These are phyloP conservation scores for Colletotrichum paranaense DNA, from an alignment of 2,329 filamentous ascomycete species.

Conservation along the genomic window DNA sequence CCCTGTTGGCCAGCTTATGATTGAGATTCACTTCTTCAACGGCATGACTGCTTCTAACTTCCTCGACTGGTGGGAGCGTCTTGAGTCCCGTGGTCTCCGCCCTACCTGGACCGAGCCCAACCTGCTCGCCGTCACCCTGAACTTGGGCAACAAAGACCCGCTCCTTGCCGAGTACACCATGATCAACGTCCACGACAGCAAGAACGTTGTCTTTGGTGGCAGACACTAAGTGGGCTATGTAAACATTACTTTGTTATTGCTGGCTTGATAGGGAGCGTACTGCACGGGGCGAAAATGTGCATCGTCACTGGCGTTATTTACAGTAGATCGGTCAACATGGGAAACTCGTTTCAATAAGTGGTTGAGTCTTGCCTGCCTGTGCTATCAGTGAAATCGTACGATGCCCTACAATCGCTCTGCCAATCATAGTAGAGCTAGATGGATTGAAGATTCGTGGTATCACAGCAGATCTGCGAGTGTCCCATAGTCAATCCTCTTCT, in stretches of 20 bases:
- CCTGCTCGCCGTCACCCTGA: slow-evolving; percentile 37
- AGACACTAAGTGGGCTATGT: not conserved
- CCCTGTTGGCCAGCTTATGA: slow-evolving; percentile 38
- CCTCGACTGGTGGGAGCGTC: slow-evolving; percentile 40
- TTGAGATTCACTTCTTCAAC: slow-evolving; percentile 37
- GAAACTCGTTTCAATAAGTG: not conserved
- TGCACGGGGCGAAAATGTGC: not conserved
- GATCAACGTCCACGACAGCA: slow-evolving; percentile 38
- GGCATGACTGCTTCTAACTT: slow-evolving; percentile 28
- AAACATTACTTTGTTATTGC: not conserved
- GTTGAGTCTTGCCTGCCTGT: not conserved
- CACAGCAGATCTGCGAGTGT: not conserved
- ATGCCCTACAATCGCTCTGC: not conserved
- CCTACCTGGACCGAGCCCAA: slow-evolving; percentile 41
- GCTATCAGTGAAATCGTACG: not conserved
- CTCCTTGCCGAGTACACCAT: slow-evolving; percentile 40
- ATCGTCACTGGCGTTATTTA: slow-evolving; percentile 6
- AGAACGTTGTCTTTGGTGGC: slow-evolving; percentile 28
- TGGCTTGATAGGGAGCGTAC: not conserved
- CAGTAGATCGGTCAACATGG: not conserved
- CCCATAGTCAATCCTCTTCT: not conserved
- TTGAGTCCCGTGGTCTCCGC: slow-evolving; percentile 39
- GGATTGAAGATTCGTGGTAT: not conserved
- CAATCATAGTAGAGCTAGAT: not conserved
- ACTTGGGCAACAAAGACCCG: slow-evolving; percentile 31